Evolutionary conservation across 345 rosid species (phyloP).

Genomic region (Salix purpurea): DNA sequence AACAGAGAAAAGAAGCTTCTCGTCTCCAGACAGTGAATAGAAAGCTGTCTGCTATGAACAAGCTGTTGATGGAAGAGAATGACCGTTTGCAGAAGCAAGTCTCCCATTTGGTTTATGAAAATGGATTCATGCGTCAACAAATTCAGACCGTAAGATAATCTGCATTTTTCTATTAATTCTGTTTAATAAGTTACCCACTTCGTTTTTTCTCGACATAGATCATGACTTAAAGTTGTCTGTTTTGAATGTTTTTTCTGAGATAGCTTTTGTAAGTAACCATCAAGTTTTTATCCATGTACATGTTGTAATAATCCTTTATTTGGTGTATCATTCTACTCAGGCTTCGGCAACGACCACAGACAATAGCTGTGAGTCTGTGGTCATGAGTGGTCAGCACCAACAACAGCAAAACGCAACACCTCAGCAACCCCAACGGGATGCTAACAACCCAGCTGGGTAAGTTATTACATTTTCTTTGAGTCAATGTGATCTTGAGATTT

Average conservation of each 20-base stretch:
- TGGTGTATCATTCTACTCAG: slow-evolving; percentile 29
- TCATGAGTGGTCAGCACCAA: slow-evolving; percentile 94
- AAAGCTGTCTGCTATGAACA: slow-evolving; percentile 89
- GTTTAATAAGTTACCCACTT: background rate
- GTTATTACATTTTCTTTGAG: slow-evolving; percentile 6
- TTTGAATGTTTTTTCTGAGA: background rate
- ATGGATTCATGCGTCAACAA: slow-evolving; percentile 83
- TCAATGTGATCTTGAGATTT: background rate
- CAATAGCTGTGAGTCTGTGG: slow-evolving; percentile 99
- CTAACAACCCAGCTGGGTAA: slow-evolving; percentile 98
- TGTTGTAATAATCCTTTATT: background rate
- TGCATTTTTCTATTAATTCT: background rate
- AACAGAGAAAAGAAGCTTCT: slow-evolving; percentile 93
- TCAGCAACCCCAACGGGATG: slow-evolving; percentile 92
- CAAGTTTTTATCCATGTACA: background rate
- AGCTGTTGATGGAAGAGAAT: slow-evolving; percentile 97
- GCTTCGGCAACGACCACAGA: slow-evolving; percentile 94
- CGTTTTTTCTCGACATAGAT: background rate
- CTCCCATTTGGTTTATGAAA: slow-evolving; percentile 87
- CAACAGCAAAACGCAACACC: slow-evolving; percentile 94
- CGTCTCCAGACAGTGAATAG: slow-evolving; percentile 87
- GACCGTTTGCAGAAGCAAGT: slow-evolving; percentile 98
- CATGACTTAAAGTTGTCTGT: background rate
- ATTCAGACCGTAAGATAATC: slow-evolving; percentile 48
- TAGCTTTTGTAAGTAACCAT: background rate